Evolutionary conservation across 352 stramenopile species (phyloP).

Genomic region (Phytophthora multivora): DNA sequence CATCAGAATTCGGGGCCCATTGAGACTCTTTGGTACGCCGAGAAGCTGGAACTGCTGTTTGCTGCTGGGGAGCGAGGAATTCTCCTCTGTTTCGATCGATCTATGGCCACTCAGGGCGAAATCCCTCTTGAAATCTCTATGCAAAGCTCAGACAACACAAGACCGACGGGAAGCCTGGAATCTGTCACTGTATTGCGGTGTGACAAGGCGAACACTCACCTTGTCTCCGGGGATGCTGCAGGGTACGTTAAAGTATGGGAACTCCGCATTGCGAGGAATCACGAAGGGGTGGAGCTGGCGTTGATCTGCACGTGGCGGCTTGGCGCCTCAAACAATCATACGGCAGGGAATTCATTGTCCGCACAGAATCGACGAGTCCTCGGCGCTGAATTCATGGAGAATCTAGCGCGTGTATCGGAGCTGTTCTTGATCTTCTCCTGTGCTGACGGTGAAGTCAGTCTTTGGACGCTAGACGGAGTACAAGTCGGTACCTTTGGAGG

Average conservation of each 20-base stretch:
- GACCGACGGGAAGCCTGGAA: conserved; percentile 33
- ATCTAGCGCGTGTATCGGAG: conserved; percentile 51
- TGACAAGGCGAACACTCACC: conserved; percentile 64
- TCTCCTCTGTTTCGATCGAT: conserved; percentile 71
- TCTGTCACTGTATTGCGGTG: conserved; percentile 55
- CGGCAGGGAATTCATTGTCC: conserved; percentile 7
- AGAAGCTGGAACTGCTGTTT: conserved; percentile 76
- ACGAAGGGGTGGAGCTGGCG: conserved; percentile 66
- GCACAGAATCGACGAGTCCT: conserved; percentile 43
- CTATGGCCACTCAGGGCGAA: conserved; percentile 59
- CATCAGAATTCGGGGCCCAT: conserved; percentile 70
- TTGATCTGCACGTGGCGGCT: conserved; percentile 63
- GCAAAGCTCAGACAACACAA: conserved; percentile 3
- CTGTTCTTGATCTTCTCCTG: conserved; percentile 69
- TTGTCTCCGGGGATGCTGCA: conserved; percentile 61
- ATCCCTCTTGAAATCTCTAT: conserved; percentile 39
- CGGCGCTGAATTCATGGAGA: conserved; percentile 67
- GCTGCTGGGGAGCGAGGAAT: conserved; percentile 66
- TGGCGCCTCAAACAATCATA: conserved; percentile 10
- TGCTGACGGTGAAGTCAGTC: conserved; percentile 66
- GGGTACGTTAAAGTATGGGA: conserved; percentile 75
- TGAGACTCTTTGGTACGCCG: conserved; percentile 69
- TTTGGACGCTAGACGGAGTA: conserved; percentile 76
- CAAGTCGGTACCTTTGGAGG: conserved; percentile 69
- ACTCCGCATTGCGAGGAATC: conserved; percentile 49